Evolutionary conservation across 345 rosid species (phyloP).

Genomic region (Salix suchowensis): DNA sequence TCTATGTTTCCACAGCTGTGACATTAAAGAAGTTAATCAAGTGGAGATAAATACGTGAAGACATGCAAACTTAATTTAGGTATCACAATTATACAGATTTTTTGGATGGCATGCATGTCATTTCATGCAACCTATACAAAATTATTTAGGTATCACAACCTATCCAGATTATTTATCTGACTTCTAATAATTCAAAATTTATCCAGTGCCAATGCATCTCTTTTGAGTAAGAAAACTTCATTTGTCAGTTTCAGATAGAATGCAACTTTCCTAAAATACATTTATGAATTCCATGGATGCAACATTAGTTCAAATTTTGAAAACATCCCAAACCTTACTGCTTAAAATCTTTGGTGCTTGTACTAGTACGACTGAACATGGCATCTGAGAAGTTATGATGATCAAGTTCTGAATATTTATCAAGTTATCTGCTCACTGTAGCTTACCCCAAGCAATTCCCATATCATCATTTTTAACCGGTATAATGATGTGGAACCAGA

Average conservation of each 20-base stretch:
- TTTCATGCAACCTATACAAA: not conserved
- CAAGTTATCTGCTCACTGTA: not conserved
- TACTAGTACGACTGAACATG: not conserved
- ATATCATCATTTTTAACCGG: slow-evolving; percentile 97
- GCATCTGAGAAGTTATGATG: not conserved
- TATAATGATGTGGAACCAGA: slow-evolving; percentile 84
- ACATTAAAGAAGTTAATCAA: not conserved
- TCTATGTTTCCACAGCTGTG: not conserved
- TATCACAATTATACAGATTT: not conserved
- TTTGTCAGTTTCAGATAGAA: not conserved
- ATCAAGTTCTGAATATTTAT: slow-evolving; percentile 5
- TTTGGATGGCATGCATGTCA: not conserved
- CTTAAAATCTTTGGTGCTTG: not conserved
- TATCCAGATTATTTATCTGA: not conserved
- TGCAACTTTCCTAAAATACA: not conserved
- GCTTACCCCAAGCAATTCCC: slow-evolving; percentile 98
- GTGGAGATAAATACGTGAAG: not conserved
- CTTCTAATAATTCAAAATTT: not conserved
- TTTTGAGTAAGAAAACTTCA: not conserved
- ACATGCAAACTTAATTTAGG: not conserved
- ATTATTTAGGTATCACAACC: no score
- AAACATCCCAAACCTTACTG: not conserved
- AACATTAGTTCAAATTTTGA: not conserved
- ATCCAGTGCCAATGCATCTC: not conserved
- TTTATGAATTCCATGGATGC: not conserved